Conservation (phyloP, 805 yeast genomes). For the Candida argentea region DNA sequence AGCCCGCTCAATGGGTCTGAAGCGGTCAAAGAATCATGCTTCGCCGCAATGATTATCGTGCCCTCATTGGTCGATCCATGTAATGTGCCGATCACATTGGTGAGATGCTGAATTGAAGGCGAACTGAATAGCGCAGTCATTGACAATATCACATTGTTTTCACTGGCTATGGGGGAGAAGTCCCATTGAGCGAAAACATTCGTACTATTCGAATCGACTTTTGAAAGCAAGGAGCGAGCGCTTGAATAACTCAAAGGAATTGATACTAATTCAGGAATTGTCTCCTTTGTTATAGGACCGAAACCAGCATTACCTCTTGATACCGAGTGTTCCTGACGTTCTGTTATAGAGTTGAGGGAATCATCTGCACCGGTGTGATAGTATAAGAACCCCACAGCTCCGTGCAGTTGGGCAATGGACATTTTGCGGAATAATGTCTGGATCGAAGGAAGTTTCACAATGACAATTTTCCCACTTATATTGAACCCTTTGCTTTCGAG, state of each 20-base stretch:
- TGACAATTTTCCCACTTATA: conserved; percentile 17
- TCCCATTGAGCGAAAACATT: conserved; percentile 14
- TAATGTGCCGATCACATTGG: conserved; percentile 22
- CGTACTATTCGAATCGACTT: too few relatives aligned
- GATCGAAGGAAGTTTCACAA: conserved; percentile 11
- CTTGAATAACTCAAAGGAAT: conserved; percentile 20
- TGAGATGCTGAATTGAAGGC: conserved; percentile 8
- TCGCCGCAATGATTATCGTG: conserved; percentile 29
- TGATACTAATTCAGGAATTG: conserved; percentile 11
- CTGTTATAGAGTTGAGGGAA: too few relatives aligned
- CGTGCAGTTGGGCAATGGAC: conserved; percentile 14
- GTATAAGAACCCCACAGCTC: conserved; percentile 17
- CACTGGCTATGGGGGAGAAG: conserved; percentile 27
- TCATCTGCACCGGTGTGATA: conserved; percentile 9
- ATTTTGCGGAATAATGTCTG: conserved; percentile 15
- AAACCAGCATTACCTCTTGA: conserved; percentile 11
- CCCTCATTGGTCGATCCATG: conserved; percentile 31
- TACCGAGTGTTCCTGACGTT: conserved; percentile 7
- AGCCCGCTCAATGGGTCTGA: conserved; percentile 30
- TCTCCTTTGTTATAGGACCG: conserved; percentile 3
- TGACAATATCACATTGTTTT: conserved; percentile 7
- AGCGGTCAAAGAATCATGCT: conserved; percentile 27
- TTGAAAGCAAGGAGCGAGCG: conserved; percentile 16
- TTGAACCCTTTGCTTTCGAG: conserved; percentile 11
- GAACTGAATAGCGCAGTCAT: conserved; percentile 8